phyloP scores from a whole-genome alignment of 179 eudicot species.

The Corrigiola litoralis region DNA sequence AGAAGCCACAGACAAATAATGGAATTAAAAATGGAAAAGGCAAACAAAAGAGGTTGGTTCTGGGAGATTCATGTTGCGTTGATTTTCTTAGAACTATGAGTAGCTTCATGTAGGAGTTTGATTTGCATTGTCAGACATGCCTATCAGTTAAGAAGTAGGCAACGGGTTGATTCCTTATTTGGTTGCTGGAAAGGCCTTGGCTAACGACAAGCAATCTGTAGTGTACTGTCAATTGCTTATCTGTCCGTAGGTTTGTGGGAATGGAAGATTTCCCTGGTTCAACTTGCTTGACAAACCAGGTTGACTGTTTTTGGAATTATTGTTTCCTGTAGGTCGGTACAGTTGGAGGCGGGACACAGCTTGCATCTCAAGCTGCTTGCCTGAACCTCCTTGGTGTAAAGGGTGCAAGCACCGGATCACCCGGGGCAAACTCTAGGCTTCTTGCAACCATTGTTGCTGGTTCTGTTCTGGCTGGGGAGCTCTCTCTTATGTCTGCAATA shows the following conservation, averaged over 20 bases:
- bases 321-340: slow-evolving; percentile 3
- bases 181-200: no score
- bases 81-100: background rate
- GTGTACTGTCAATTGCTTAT: no score
- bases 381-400: slow-evolving; percentile 11
- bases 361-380: slow-evolving; percentile 15
- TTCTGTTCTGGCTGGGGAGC: slow-evolving; percentile 57
- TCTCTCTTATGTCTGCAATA: slow-evolving; percentile 58
- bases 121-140: no score
- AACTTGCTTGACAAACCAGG: background rate
- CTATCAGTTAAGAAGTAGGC: no score
- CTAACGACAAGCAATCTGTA: no score
- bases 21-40: background rate
- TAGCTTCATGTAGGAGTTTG: background rate
- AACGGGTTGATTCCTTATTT: background rate
- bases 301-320: background rate
- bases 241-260: background rate
- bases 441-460: slow-evolving; percentile 52
- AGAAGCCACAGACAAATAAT: no score
- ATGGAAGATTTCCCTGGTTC: background rate
- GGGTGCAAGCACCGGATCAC: slow-evolving; percentile 11
- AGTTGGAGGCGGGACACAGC: slow-evolving; percentile 17
- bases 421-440: slow-evolving; percentile 36
- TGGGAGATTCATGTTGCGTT: background rate
- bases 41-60: background rate